Percentiles rank a stretch among this genome's conserved stretches.
phyloP scores from a whole-genome alignment of 73 alveolate genomes.

The Paraurostyla sp. region DNA sequence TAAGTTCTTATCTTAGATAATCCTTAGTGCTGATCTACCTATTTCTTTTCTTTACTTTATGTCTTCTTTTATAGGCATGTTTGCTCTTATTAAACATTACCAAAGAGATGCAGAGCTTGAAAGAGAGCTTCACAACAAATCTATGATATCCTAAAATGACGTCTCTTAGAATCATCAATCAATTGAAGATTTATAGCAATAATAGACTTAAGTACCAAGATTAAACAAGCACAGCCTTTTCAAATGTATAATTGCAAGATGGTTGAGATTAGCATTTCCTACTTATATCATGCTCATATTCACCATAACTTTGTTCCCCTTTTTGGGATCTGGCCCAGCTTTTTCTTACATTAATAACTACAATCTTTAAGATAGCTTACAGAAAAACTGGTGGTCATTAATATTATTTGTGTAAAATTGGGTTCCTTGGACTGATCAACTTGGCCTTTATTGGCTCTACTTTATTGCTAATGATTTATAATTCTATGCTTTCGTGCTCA shows the following conservation, averaged over 20 bases:
- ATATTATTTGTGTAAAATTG: background rate
- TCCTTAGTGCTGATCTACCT: slow-evolving; percentile 25
- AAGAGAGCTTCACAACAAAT: background rate
- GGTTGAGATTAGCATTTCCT: slow-evolving; percentile 55
- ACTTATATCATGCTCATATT: slow-evolving; percentile 35
- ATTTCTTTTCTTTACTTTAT: slow-evolving; percentile 30
- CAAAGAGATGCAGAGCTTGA: slow-evolving; percentile 18
- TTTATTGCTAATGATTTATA: slow-evolving; percentile 47
- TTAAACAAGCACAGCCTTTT: background rate
- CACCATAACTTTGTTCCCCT: background rate
- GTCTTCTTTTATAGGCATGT: slow-evolving; percentile 32
- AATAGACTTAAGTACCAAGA: background rate
- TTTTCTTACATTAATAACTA: background rate
- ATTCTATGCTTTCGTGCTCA: slow-evolving; percentile 24
- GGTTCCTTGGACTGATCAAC: slow-evolving; percentile 18
- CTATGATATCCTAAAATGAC: background rate
- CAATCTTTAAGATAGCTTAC: background rate
- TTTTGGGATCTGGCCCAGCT: slow-evolving; percentile 45
- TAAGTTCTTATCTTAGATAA: background rate
- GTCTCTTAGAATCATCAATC: background rate
- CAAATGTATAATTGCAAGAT: slow-evolving; percentile 17
- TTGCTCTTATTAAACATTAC: slow-evolving; percentile 16
- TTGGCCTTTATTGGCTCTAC: slow-evolving; percentile 49
- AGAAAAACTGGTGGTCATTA: slow-evolving; percentile 20
- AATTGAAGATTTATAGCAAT: background rate